Evolutionary conservation across 2,329 filamentous ascomycete species (phyloP).

Genomic region (Exophiala oligosperma): DNA sequence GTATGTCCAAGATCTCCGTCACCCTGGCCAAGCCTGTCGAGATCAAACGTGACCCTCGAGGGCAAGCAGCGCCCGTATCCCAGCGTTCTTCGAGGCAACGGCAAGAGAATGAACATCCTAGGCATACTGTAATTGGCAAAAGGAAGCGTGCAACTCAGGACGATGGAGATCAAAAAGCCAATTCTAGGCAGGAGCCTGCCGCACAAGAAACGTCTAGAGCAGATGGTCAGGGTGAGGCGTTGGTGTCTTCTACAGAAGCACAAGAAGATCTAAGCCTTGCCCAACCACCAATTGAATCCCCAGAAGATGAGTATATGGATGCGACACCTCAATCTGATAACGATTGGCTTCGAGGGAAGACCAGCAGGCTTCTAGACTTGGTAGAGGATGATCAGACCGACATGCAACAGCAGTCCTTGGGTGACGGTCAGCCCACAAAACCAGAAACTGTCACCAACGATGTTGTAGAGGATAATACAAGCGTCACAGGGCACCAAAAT

Average conservation of each 20-base stretch:
- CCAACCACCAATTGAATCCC: neutral
- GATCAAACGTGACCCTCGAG: slow-evolving; percentile 17
- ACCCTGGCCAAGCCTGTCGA: slow-evolving; percentile 81
- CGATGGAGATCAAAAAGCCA: slow-evolving; percentile 5
- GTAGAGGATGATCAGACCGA: slow-evolving; percentile 69
- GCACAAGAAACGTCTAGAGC: neutral
- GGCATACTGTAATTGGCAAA: slow-evolving; percentile 14
- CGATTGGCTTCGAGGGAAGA: slow-evolving; percentile 89
- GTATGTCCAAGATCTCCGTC: slow-evolving; percentile 90
- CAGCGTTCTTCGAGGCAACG: slow-evolving; percentile 3
- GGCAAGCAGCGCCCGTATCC: slow-evolving; percentile 25
- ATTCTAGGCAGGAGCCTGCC: neutral
- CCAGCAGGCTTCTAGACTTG: slow-evolving; percentile 80
- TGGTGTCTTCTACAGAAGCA: neutral
- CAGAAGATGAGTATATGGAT: neutral
- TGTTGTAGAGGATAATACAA: slow-evolving; percentile 1
- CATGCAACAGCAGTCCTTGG: slow-evolving; percentile 20
- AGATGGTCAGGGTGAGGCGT: neutral
- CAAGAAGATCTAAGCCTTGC: neutral
- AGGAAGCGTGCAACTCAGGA: slow-evolving; percentile 21
- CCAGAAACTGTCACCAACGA: too few relatives aligned
- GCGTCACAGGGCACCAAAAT: neutral
- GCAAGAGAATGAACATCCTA: neutral
- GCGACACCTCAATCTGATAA: slow-evolving; percentile 62
- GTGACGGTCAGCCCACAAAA: slow-evolving; percentile 16